Base-by-base conservation (phyloP, 768 basidiomycete genomes). In the Tulasnella sp. region DNA sequence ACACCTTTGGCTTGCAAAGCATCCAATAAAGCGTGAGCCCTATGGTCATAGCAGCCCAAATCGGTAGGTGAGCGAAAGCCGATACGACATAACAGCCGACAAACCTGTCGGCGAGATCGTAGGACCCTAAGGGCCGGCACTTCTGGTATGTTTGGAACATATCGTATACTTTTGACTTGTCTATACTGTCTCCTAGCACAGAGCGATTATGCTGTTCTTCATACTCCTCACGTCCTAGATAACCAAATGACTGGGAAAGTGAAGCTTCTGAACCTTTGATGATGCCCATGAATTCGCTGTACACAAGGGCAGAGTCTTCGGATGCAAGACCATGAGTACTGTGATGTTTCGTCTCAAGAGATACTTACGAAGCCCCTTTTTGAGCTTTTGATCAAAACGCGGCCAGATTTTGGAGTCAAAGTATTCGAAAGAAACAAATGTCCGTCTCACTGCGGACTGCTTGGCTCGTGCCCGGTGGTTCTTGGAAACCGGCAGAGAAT, bases 261-360 rank as follows among this genome's bases (percentile, higher is more conserved):
- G 90, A 84, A 70, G 84, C 84, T 81, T 92, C 91, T 0, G 91
- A 91, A 26, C 92, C 92, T 80, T 89, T 87, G 78, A 79, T 71
- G 16, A 79, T 70, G 29, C 77, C 57, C 79, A 79, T 79, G 70
- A 79, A 67, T 48, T 79, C 79, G 70, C 70, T 78, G 46, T 57
- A 79, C 42, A 79, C 79, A 13, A 78, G 42, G 37, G 40, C 37
- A 6, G 79, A 42, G 48, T 78, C 79, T 79, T 32, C 2, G 71
- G 16, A 42, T 4, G 15, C 7, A 11, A 16, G n/a, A 55, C 5
- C 48, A 37, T 44, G 29, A 20, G 42, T 1, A 20, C 1, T 48
- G 35, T 16, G 15, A 18, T 16, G 16, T 48, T 7, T 20, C 0
- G 48, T 10, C 20, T 10, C 23, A 26, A 13, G 23, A 20, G 20